Evolutionary conservation across 2,329 filamentous ascomycete genomes (phyloP), one percentile per base, ranked within the genome.

Genomic region (Aspergillus puulaauensis): DNA sequence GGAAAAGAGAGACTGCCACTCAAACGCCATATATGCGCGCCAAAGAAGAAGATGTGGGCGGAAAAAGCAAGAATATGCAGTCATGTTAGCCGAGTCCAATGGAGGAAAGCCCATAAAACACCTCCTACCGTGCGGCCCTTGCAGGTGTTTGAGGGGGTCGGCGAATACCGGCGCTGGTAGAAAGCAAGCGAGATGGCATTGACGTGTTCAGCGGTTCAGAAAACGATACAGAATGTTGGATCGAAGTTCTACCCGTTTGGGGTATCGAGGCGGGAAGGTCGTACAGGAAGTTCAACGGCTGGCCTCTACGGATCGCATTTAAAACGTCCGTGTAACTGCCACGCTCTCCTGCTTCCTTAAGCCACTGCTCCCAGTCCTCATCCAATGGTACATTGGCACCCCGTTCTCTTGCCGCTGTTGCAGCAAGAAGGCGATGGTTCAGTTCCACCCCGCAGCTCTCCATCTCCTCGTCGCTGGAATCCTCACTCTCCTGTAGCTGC

Each of bases 291-390:
- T 65, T 64, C 57, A 76, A 63, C 15, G 74, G 70, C 46, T 74
- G 71, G 41, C 70, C 70, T 35, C 69, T 62, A 46, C 74, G 67
- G 57, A 77, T 75, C 8, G 74, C 71, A 57, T 74, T 68, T 23
- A 77, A 63, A 63, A 77, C 71, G 47, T 76, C 73, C n/a, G 67
- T 65, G 60, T 75, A 77, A 48, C 69, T 70, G 50, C 80, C 80
- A 39, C 80, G 73, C 64, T 85, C 82, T 15, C 80, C 76, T 8
- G 78, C 81, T 63, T 85, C 82, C 65, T 84, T 84, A 57, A 85
- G 69, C 76, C 82, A 85, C 64, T 84, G 82, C 64, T 85, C 83
- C 79, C 81, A 85, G 56, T 77, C 75, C 52, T 75, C 73, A 40
- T 79, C 76, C 6, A 78, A 65, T 23, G 76, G 69, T 35, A 79